Conservation (phyloP, 108 stramenopile genomes). For the Cyclotella kingstonii region DNA sequence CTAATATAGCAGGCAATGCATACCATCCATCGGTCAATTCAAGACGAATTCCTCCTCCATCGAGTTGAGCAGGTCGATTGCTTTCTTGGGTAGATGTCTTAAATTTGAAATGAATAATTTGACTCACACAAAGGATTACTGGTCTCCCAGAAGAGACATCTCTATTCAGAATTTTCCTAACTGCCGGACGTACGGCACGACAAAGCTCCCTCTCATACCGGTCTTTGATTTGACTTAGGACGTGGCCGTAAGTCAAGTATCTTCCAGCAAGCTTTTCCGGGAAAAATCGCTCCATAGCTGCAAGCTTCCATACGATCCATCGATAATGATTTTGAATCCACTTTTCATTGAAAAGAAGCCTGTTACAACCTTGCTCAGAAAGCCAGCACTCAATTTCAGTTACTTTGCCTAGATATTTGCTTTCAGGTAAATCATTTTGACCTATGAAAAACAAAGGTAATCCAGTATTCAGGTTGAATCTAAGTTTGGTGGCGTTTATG, state of each 20-base stretch:
- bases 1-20: conserved; percentile 57
- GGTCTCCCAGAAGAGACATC: conserved; percentile 55
- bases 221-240: conserved; percentile 52
- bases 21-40: conserved; percentile 89
- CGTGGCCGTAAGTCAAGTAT: conserved; percentile 57
- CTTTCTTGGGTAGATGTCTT: conserved; percentile 4
- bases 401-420: conserved; percentile 21
- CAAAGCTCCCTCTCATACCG: conserved; percentile 69
- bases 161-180: conserved; percentile 75
- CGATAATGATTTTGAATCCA: conserved; percentile 78
- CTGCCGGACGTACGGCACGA: conserved; percentile 52
- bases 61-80: not conserved
- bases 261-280: conserved; percentile 44
- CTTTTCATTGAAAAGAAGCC: conserved; percentile 35
- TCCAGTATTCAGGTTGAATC: conserved; percentile 44
- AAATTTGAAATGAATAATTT: conserved; percentile 40
- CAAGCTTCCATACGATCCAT: conserved; percentile 84
- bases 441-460: conserved; percentile 43
- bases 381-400: conserved; percentile 46
- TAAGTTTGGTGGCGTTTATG: conserved; percentile 50
- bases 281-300: conserved; percentile 72
- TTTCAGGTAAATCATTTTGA: conserved; percentile 8
- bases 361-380: conserved; percentile 49
- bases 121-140: conserved; percentile 65
- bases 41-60: conserved; percentile 27